Conservation (phyloP, 225 moss, liverwort and hornwort genomes). For the Polytrichum commune region DNA sequence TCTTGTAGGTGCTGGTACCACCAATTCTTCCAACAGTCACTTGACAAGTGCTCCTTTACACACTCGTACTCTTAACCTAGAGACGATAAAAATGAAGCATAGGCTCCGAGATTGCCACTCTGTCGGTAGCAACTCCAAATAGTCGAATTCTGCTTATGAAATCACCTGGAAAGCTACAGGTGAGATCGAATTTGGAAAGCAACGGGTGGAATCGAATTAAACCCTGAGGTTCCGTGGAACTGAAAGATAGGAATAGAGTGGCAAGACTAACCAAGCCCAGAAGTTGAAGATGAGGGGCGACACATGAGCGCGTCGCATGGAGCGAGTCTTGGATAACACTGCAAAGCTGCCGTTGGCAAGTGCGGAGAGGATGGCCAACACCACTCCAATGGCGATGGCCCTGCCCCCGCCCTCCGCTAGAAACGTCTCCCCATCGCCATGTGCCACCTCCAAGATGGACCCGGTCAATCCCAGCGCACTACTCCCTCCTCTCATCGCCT, state of each 20-base stretch:
- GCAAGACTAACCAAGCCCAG: conserved; percentile 56
- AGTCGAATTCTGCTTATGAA: too few species aligned
- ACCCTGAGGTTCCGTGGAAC: too few species aligned
- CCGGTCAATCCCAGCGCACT: conserved; percentile 17
- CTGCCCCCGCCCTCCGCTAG: conserved; percentile 24
- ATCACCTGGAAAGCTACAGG: too few species aligned
- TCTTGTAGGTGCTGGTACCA: too few species aligned
- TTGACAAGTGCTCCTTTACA: too few species aligned
- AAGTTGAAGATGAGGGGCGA: conserved; percentile 68
- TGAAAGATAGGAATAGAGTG: neutral
- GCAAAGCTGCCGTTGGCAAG: conserved; percentile 70
- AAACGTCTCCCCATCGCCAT: conserved; percentile 25
- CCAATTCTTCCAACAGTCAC: too few species aligned
- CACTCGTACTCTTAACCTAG: too few species aligned
- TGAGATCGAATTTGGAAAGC: too few species aligned
- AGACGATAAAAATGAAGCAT: too few species aligned
- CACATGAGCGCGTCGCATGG: conserved; percentile 50
- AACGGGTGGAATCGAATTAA: too few species aligned
- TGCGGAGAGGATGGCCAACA: conserved; percentile 51
- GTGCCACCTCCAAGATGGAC: conserved; percentile 21
- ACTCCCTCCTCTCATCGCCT: conserved; percentile 15
- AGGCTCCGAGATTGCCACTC: too few species aligned
- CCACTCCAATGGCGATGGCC: conserved; percentile 40
- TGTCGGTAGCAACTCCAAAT: too few species aligned
- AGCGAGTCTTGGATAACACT: conserved; percentile 47